These are phyloP conservation scores for Eucalyptus regnans DNA, from an alignment of 345 rosid genomes.

Conservation along the genomic window DNA sequence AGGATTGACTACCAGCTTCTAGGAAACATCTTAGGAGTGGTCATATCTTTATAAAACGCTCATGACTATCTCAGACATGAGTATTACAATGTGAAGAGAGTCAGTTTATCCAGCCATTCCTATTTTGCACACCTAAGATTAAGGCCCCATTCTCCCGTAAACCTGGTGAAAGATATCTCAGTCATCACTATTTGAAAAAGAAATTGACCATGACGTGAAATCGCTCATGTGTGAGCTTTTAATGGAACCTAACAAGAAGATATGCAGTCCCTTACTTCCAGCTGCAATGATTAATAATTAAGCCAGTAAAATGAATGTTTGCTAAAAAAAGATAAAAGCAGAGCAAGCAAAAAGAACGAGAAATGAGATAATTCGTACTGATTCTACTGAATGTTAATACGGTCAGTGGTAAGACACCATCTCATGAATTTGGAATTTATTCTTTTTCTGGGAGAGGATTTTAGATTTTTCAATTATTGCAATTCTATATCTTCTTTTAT, in stretches of 20 bases:
- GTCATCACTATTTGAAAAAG: background rate
- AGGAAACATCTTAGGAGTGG: background rate
- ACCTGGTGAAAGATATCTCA: background rate
- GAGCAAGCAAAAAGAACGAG: background rate
- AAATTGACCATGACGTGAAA: background rate
- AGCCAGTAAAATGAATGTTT: background rate
- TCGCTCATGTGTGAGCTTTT: background rate
- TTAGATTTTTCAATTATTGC: background rate
- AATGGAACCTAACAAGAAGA: background rate
- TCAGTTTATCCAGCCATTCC: background rate
- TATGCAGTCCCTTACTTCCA: background rate
- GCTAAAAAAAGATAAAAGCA: background rate
- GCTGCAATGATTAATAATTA: background rate
- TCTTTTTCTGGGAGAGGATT: background rate
- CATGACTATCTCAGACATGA: background rate
- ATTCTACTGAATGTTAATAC: background rate
- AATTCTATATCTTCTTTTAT: background rate
- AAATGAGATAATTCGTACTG: background rate
- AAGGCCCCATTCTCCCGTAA: background rate
- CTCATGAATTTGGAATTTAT: background rate
- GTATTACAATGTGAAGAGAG: background rate
- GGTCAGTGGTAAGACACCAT: background rate
- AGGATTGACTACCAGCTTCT: background rate
- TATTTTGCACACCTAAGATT: background rate
- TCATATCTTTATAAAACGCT: background rate